These are phyloP conservation scores for Ceratocystis destructans DNA, from an alignment of 2,329 filamentous ascomycete genomes.

Conservation along the genomic window DNA sequence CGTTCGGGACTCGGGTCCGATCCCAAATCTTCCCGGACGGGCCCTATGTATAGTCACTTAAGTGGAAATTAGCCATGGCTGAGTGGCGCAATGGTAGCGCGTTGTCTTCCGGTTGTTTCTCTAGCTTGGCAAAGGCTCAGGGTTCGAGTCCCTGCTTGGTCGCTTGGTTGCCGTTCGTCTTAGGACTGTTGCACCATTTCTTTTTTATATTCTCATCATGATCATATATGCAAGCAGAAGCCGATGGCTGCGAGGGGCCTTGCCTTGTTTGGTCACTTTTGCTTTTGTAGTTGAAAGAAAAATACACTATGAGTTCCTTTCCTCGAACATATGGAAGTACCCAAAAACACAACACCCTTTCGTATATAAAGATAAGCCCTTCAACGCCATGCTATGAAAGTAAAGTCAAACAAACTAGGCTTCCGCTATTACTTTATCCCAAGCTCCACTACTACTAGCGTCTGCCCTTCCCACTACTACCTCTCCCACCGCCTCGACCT, in stretches of 20 bases:
- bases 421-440: neutral
- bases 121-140: constrained; percentile 19
- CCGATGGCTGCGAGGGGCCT: too few species aligned
- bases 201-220: neutral
- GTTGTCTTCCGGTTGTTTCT: constrained; percentile 19
- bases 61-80: neutral
- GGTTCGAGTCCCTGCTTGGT: constrained; percentile 20
- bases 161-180: neutral
- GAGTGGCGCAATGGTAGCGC: constrained; percentile 19
- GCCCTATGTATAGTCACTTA: neutral
- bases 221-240: too few species aligned
- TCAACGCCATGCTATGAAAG: neutral
- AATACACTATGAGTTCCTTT: neutral
- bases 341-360: neutral
- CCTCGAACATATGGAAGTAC: neutral
- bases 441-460: neutral
- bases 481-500: constrained; percentile 23
- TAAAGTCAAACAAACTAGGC: neutral
- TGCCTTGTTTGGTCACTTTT: too few species aligned
- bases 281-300: neutral
- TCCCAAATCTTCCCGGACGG: neutral
- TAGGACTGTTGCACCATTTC: neutral
- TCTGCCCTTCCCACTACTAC: constrained; percentile 18
- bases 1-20: too few species aligned
- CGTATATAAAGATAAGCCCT: neutral